Conservation (phyloP, 345 rosid genomes). For the Theobroma cacao region DNA sequence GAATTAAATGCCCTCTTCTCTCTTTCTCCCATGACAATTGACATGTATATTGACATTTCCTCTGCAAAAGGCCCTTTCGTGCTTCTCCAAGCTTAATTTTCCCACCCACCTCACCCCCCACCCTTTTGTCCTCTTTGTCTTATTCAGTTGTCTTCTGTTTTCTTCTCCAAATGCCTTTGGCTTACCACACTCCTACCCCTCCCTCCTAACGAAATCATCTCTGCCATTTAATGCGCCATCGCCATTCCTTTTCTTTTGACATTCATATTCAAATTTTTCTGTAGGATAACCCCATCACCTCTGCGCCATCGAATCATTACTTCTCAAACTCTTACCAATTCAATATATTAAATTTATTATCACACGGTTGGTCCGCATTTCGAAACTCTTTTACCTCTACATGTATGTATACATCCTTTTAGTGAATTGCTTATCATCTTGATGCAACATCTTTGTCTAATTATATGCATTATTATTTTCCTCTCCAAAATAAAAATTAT, state of each 20-base stretch:
- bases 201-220: neutral
- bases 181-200: constrained; percentile 11
- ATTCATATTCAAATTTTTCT: neutral
- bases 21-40: constrained; percentile 6
- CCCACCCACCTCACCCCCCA: constrained; percentile 24
- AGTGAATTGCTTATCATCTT: too few relatives aligned
- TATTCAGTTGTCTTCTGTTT: constrained; percentile 27
- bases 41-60: constrained; percentile 28
- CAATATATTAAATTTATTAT: neutral
- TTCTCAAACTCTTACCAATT: neutral
- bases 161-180: constrained; percentile 15
- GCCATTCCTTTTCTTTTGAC: neutral
- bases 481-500: too few relatives aligned
- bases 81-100: constrained; percentile 23
- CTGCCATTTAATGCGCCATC: neutral
- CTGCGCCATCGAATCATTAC: neutral
- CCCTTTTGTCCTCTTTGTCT: constrained; percentile 28
- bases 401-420: too few relatives aligned
- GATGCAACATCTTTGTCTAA: too few relatives aligned
- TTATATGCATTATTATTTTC: too few relatives aligned
- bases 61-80: constrained; percentile 42
- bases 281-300: neutral
- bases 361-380: neutral
- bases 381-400: neutral
- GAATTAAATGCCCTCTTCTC: constrained; percentile 26